Conservation (phyloP, 345 rosid species). For the Pseudoturritis turrita region DNA sequence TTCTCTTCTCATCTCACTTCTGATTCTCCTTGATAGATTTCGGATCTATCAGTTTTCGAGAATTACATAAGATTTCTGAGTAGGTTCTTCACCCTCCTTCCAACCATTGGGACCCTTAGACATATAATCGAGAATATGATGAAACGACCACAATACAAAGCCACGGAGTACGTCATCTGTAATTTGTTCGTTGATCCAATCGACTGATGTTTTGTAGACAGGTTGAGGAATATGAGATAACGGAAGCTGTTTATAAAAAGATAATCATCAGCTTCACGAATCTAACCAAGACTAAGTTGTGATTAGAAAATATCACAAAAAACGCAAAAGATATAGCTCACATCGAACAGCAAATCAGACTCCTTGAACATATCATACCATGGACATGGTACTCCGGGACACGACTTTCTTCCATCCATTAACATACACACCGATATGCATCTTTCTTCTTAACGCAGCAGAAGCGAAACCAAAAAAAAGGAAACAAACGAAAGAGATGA, state of each 20-base stretch:
- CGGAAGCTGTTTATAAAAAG: conserved; percentile 39
- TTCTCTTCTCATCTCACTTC: too few species aligned
- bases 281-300: neutral
- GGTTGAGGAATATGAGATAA: conserved; percentile 46
- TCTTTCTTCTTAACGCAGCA: conserved; percentile 19
- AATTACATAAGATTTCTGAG: conserved; percentile 41
- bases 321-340: conserved; percentile 19
- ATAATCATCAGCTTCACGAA: neutral
- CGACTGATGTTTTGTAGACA: conserved; percentile 48
- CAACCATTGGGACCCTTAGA: too few species aligned
- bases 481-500: conserved; percentile 18
- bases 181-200: conserved; percentile 47
- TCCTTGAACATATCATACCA: conserved; percentile 52
- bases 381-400: conserved; percentile 38
- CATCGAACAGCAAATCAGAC: conserved; percentile 35
- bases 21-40: too few species aligned
- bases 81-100: too few species aligned
- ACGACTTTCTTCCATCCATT: too few species aligned
- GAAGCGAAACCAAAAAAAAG: neutral
- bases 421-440: conserved; percentile 19
- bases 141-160: conserved; percentile 45
- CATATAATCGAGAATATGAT: too few species aligned
- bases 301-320: neutral
- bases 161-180: conserved; percentile 37
- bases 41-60: too few species aligned